Conservation (phyloP, 495 filamentous ascomycete species). For the Bacidia gigantensis region DNA sequence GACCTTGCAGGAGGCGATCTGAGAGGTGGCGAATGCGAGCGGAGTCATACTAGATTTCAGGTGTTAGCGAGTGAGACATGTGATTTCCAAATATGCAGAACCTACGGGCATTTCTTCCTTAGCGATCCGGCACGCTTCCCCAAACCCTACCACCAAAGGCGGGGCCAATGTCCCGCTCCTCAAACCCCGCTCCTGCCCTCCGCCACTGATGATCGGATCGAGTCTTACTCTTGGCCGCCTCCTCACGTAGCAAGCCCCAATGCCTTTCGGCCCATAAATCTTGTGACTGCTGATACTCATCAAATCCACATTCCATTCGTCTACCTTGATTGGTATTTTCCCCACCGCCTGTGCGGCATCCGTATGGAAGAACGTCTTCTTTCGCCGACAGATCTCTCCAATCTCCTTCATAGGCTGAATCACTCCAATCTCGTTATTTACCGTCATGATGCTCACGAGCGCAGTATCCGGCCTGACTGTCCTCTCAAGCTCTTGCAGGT, state of each 20-base stretch:
- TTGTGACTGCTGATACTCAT: conserved; percentile 99
- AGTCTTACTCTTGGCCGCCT: conserved; percentile 83
- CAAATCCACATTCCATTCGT: conserved; percentile 90
- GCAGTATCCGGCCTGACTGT: conserved; percentile 84
- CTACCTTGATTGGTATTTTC: conserved; percentile 93
- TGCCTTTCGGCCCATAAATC: conserved; percentile 95
- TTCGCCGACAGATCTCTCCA: conserved; percentile 75
- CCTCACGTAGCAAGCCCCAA: conserved; percentile 90
- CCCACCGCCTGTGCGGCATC: conserved; percentile 93
- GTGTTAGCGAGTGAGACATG: not conserved
- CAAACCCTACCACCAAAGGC: conserved; percentile 78
- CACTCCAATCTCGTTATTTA: conserved; percentile 98
- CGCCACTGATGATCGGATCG: conserved; percentile 90
- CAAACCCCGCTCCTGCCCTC: conserved; percentile 88
- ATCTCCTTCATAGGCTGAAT: conserved; percentile 93
- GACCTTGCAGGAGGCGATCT: conserved; percentile 63
- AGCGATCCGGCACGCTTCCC: conserved; percentile 86
- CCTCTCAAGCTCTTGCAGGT: conserved; percentile 73
- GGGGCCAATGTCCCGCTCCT: conserved; percentile 89
- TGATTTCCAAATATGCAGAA: conserved; percentile 1
- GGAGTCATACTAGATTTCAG: conserved; percentile 60
- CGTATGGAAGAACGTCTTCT: conserved; percentile 98
- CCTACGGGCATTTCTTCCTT: conserved; percentile 80
- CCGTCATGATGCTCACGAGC: conserved; percentile 93
- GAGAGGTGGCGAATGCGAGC: conserved; percentile 72